These are phyloP conservation scores for Dactylellina drechsleri DNA, from an alignment of 2,329 filamentous ascomycete species.

Conservation along the genomic window DNA sequence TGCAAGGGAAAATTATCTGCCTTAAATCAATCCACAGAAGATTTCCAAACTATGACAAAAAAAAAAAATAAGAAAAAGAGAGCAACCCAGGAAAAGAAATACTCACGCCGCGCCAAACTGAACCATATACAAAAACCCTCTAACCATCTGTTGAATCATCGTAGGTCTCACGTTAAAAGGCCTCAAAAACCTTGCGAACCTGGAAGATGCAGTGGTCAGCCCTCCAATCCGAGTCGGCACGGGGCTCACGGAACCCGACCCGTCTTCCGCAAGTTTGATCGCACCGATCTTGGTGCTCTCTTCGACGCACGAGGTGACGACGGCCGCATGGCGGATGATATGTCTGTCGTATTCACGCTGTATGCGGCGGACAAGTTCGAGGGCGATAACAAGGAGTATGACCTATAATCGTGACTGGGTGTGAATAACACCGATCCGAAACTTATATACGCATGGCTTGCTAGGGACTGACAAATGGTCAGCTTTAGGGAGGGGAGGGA, in stretches of 20 bases:
- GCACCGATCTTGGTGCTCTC: slow-evolving; percentile 1
- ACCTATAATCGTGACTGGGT: slow-evolving; percentile 60
- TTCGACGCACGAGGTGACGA: not conserved
- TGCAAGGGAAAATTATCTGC: not conserved
- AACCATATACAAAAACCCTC: slow-evolving; percentile 74
- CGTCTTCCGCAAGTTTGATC: slow-evolving; percentile 45
- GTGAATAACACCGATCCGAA: not conserved
- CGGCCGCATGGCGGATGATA: slow-evolving; percentile 66
- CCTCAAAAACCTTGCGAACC: slow-evolving; percentile 41
- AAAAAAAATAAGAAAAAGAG: not conserved
- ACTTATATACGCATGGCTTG: not conserved
- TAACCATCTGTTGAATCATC: slow-evolving; percentile 72
- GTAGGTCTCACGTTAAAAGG: slow-evolving; percentile 67
- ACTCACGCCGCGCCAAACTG: slow-evolving; percentile 68
- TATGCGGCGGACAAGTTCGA: slow-evolving; percentile 77
- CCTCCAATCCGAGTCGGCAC: slow-evolving; percentile 4
- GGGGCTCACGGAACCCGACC: slow-evolving; percentile 23
- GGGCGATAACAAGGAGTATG: slow-evolving; percentile 74
- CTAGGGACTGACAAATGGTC: not conserved
- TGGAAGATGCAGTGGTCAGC: slow-evolving; percentile 28
- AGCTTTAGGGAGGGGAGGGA: not conserved
- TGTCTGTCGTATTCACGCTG: slow-evolving; percentile 78
- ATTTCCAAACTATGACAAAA: not conserved
- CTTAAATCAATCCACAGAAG: not conserved
- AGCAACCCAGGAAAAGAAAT: too few species aligned